Conservation (phyloP, 352 stramenopile genomes). For the Globisporangium nunn region DNA sequence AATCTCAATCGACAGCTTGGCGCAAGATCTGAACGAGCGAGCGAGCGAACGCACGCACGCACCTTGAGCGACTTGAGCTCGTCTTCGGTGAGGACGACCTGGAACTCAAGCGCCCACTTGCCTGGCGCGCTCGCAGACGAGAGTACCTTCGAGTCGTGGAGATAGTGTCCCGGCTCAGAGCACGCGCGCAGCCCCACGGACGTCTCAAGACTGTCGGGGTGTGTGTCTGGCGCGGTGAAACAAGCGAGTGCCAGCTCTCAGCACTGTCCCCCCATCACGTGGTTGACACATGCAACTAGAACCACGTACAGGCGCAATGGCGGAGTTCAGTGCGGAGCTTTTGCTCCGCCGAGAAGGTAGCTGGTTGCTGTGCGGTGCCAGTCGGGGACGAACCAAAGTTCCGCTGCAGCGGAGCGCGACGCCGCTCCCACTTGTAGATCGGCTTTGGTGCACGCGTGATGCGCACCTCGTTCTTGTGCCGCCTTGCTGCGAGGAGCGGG, state of each 20-base stretch:
- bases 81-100: constrained; percentile 52
- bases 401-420: constrained; percentile 9
- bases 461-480: constrained; percentile 32
- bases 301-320: neutral
- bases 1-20: neutral
- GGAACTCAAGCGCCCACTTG: constrained; percentile 30
- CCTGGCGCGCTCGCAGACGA: constrained; percentile 4
- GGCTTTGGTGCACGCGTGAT: constrained; percentile 32
- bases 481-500: constrained; percentile 7
- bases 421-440: constrained; percentile 53
- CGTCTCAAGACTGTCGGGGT: constrained; percentile 35
- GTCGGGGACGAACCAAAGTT: neutral
- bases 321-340: neutral
- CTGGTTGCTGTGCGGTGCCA: neutral
- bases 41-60: neutral
- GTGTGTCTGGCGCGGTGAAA: constrained; percentile 15
- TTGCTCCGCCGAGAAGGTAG: neutral
- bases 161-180: constrained; percentile 43
- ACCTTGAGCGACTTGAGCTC: constrained; percentile 57
- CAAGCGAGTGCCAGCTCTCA: neutral
- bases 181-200: constrained; percentile 34
- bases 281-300: neutral
- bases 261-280: no score
- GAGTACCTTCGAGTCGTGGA: constrained; percentile 24
- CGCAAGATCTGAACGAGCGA: neutral